Evolutionary conservation across 164 flowering plant species (phyloP), one percentile per base, ranked within the genome.

Genomic region (Magnolia changhungtana): DNA sequence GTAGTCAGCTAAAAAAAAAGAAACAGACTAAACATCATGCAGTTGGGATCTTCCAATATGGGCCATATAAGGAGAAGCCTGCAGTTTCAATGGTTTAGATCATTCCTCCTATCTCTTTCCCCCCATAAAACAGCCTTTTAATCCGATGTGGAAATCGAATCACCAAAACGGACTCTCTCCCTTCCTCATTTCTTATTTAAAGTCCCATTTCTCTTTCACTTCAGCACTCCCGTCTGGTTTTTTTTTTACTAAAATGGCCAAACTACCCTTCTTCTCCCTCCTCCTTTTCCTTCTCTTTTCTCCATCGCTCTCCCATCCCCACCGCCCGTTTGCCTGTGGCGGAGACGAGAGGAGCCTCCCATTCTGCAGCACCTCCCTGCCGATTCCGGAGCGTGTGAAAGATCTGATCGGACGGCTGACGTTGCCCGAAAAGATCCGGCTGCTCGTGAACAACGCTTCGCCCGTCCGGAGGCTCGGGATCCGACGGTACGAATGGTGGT

Each of bases 401-500:
- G 99, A 95, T 75, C 83, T 95, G 3, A 75, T 93, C 63, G 85
- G 87, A 31, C 84, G 96, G 74, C 72, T 95, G 79, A 93, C 92
- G 9, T 78, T 93, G 83, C 84, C 79, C 13, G 99, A 95, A 85
- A 95, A 95, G 80, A 86, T 90, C 3, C 61, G 78, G 72, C 80
- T 89, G 75, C 83, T 95, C 16, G 97, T 88, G 52, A 85, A 89
- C 88, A 88, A 85, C 76, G 97, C 99, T 0, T 88, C 86, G 0
- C 80, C 88, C 2, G 90, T 93, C 66, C 89, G 93, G 7, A 77
- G 97, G 78, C 90, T 95, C n/a, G 98, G 98, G 69, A 89, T 95
- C 68, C 78, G 76, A 69, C 89, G 88, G 16, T 93, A 95, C 68
- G 96, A 93, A 84, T 96, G 99, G 99, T 96, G 99, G 99, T 93